Evolutionary conservation across 371 early-diverging fungal species (phyloP).

Genomic region (Apophysomyces ossiformis): DNA sequence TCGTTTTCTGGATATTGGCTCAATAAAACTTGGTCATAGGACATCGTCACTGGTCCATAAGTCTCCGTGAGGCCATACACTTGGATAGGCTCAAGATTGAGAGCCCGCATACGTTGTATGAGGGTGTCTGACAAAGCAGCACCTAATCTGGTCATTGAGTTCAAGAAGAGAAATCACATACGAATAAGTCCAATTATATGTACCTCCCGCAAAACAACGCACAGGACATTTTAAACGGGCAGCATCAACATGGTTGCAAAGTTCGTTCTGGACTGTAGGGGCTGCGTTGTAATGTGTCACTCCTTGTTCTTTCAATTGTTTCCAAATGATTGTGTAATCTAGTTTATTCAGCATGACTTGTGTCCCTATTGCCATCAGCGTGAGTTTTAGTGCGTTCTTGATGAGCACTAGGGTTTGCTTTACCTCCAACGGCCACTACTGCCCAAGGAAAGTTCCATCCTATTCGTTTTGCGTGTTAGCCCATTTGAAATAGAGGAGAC

Average conservation of each 20-base stretch:
- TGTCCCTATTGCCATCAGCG: conserved; percentile 23
- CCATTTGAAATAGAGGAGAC: too few species aligned
- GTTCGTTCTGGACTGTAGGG: conserved; percentile 59
- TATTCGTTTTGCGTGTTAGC: background rate
- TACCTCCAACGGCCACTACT: conserved; percentile 43
- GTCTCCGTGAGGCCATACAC: conserved; percentile 64
- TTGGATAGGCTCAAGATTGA: conserved; percentile 52
- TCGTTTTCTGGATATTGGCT: conserved; percentile 28
- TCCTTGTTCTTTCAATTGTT: conserved; percentile 31
- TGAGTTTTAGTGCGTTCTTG: too few species aligned
- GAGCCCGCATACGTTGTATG: conserved; percentile 40
- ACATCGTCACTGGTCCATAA: conserved; percentile 43
- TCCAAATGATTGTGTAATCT: conserved; percentile 56
- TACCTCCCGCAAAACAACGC: conserved; percentile 45
- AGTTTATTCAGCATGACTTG: conserved; percentile 53
- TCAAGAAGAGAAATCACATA: background rate
- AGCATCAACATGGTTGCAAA: conserved; percentile 49
- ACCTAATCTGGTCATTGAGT: conserved; percentile 22
- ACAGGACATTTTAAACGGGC: conserved; percentile 33
- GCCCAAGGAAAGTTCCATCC: conserved; percentile 65
- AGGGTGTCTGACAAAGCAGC: conserved; percentile 55
- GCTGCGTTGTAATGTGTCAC: conserved; percentile 61
- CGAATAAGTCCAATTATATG: background rate
- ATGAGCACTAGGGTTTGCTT: background rate
- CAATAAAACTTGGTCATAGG: conserved; percentile 30